A percentile compares a stretch with the other conserved stretches of the same genome.
These are phyloP conservation scores for Salpingoeca rosetta DNA, from an alignment of 78 protist genomes.

Conservation along the genomic window DNA sequence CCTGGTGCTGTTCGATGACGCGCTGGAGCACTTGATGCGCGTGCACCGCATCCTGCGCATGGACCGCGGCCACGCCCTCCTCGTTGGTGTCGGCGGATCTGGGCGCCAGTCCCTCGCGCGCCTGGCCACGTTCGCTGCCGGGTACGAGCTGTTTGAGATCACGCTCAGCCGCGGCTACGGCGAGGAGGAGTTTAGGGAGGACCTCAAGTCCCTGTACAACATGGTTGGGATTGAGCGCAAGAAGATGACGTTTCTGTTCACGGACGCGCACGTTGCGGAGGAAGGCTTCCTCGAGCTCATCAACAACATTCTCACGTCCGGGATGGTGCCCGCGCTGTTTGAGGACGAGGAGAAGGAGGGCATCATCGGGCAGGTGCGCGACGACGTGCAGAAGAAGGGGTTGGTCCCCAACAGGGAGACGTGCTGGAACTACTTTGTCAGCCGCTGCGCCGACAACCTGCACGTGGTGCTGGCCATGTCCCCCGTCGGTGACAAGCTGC, in stretches of 20 bases:
- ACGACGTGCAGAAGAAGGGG: slow-evolving; percentile 33
- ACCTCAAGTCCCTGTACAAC: slow-evolving; percentile 54
- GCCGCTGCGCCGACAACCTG: slow-evolving; percentile 68
- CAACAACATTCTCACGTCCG: slow-evolving; percentile 78
- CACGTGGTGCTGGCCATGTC: slow-evolving; percentile 82
- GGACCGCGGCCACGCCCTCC: slow-evolving; percentile 78
- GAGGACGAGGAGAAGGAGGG: slow-evolving; percentile 63
- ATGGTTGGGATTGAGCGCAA: slow-evolving; percentile 43
- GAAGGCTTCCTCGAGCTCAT: slow-evolving; percentile 70
- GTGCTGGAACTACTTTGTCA: slow-evolving; percentile 64
- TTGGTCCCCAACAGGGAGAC: slow-evolving; percentile 38
- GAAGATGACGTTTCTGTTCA: slow-evolving; percentile 58
- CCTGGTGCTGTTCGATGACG: slow-evolving; percentile 75
- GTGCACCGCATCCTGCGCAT: slow-evolving; percentile 58
- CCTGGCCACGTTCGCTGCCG: slow-evolving; percentile 59
- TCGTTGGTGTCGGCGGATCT: slow-evolving; percentile 79
- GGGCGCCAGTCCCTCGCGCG: slow-evolving; percentile 72
- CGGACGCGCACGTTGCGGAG: slow-evolving; percentile 67
- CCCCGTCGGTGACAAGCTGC: slow-evolving; percentile 71
- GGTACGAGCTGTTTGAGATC: slow-evolving; percentile 62
- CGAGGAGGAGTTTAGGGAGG: slow-evolving; percentile 66
- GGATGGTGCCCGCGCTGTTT: slow-evolving; percentile 77
- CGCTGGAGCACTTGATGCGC: slow-evolving; percentile 64
- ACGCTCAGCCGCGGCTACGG: slow-evolving; percentile 64
- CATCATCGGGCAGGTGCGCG: slow-evolving; percentile 29